A percentile compares a stretch with the other conserved stretches of the same genome.
These are phyloP conservation scores for Trichoderma pleuroti DNA, from an alignment of 2,329 filamentous ascomycete species.

Conservation along the genomic window DNA sequence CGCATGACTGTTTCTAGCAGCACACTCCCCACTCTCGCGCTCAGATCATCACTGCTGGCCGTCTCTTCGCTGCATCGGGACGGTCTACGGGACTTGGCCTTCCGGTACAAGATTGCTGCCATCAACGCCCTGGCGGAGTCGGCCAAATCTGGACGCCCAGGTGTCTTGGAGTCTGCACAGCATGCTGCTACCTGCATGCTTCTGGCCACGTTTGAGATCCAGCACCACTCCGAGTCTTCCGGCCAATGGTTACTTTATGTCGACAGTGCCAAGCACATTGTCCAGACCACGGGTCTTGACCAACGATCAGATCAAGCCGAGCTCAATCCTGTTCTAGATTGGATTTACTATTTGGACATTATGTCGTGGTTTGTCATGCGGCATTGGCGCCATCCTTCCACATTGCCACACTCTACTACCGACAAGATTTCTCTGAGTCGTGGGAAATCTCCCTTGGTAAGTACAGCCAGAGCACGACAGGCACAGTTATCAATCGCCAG, in stretches of 20 bases:
- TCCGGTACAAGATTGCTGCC: neutral
- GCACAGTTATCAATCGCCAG: neutral
- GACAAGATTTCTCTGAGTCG: neutral
- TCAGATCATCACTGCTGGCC: neutral
- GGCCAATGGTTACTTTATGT: constrained; percentile 1
- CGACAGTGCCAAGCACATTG: neutral
- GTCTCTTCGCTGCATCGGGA: neutral
- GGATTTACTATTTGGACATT: neutral
- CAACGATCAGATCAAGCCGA: neutral
- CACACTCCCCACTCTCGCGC: neutral
- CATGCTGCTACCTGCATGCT: constrained; percentile 1
- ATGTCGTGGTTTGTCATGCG: constrained; percentile 2
- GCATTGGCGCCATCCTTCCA: neutral
- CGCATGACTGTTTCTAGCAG: neutral
- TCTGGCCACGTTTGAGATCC: neutral
- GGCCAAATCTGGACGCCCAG: neutral
- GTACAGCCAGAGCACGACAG: neutral
- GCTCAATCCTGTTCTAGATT: neutral
- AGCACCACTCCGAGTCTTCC: neutral
- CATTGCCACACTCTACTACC: neutral
- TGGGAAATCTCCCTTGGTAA: neutral
- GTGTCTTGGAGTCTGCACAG: neutral
- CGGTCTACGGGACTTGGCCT: neutral
- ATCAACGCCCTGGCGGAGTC: neutral
- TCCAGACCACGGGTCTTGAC: neutral